These are phyloP conservation scores for Plenodomus biglobosus DNA, from an alignment of 2,329 filamentous ascomycete species.

Conservation along the genomic window DNA sequence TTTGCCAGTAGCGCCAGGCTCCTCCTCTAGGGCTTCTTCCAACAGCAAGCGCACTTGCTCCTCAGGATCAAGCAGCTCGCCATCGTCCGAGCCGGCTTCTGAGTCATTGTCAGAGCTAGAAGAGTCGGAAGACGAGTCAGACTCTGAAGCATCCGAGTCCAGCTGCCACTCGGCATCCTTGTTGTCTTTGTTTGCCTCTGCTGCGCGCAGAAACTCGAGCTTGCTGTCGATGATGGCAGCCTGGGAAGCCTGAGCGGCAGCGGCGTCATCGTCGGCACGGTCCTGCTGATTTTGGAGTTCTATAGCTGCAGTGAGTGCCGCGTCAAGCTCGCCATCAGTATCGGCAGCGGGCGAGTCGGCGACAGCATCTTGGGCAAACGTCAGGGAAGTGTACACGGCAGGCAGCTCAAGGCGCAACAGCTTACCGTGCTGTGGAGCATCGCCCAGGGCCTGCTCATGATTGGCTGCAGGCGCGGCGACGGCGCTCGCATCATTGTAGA, in stretches of 20 bases:
- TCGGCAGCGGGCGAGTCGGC: slow-evolving; percentile 15
- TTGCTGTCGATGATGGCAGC: slow-evolving; percentile 26
- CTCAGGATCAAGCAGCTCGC: slow-evolving; percentile 71
- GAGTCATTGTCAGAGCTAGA: slow-evolving; percentile 50
- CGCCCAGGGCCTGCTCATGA: slow-evolving; percentile 22
- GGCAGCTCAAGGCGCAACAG: slow-evolving; percentile 25
- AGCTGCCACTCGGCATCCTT: slow-evolving; percentile 78
- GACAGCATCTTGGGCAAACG: slow-evolving; percentile 25
- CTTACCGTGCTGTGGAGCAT: slow-evolving; percentile 33
- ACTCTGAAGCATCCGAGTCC: slow-evolving; percentile 62
- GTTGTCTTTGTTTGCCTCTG: slow-evolving; percentile 50
- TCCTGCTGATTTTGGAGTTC: slow-evolving; percentile 14
- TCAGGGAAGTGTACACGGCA: slow-evolving; percentile 18
- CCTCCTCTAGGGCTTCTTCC: slow-evolving; percentile 79
- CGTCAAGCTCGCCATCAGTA: slow-evolving; percentile 20
- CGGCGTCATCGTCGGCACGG: slow-evolving; percentile 9
- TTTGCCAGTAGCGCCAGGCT: slow-evolving; percentile 68
- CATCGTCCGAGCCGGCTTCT: slow-evolving; percentile 65
- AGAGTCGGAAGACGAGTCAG: slow-evolving; percentile 52
- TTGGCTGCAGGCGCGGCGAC: slow-evolving; percentile 21
- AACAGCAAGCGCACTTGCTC: slow-evolving; percentile 85
- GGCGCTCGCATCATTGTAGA: slow-evolving; percentile 31
- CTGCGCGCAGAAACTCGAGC: slow-evolving; percentile 49
- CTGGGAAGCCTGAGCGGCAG: neutral
- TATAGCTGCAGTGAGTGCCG: slow-evolving; percentile 16